Evolutionary conservation across 106 monocot genomes (phyloP), one percentile per base, ranked within the genome.

Genomic region (Platanthera zijinensis): DNA sequence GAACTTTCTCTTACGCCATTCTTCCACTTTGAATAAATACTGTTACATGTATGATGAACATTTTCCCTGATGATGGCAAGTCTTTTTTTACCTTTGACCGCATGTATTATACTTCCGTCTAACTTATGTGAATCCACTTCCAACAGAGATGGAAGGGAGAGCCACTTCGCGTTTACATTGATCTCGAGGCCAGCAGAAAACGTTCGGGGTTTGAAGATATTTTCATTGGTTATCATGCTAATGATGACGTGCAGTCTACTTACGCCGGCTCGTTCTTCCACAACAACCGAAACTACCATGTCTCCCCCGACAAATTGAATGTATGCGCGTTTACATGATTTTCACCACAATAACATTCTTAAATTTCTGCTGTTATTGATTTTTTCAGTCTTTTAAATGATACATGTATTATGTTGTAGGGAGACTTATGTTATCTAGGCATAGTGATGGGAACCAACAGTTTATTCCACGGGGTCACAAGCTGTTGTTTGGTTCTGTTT

Each of bases 221-320:
- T 50, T 96, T 96, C 79, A 78, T 96, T 21, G 87, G 96, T 59
- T 96, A 91, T 77, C 93, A 96, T 82, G 93, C 87, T 48, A 78
- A 76, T 63, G 96, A 96, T 82, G 89, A 93, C 77, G 81, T 93
- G 54, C 96, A 91, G 75, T 77, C 74, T 54, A 93, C 96, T 77
- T 96, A 96, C 83, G 96, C 96, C 51, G 96, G 96, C 10, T 82
- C 89, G 10, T 59, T 85, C 45, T 93, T 89, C 75, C 96, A 90
- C 75, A 89, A 89, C 28, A 85, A 69, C 73, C 88, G 91, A 6
- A 96, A 87, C 66, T 96, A 93, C 74, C 59, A 82, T 69, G 52
- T 96, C 56, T 89, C 93, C 10, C 72, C 93, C 11, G 7, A 21
- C 50, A 96, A 96, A 71, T 77, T 73, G 83, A 91, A 86, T 83